Evolutionary conservation across 345 rosid species (phyloP).

Genomic region (Hibiscus syriacus): DNA sequence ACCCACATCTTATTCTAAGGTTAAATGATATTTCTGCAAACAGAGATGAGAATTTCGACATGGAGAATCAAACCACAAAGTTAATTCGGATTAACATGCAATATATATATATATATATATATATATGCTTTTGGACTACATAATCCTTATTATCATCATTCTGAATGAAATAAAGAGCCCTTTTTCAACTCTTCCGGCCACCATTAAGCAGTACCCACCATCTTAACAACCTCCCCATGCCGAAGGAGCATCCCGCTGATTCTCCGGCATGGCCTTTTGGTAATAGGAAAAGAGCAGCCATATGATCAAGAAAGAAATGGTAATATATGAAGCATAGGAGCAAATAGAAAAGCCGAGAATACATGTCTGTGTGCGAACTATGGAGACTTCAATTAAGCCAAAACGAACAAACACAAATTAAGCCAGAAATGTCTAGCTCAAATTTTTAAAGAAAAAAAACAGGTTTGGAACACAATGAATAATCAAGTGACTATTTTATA

Average conservation of each 20-base stretch:
- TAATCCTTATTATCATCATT: not conserved
- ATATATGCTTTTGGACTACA: not conserved
- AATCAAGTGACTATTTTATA: no score
- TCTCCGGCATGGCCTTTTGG: conserved; percentile 26
- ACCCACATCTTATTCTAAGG: no score
- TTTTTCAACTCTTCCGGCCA: not conserved
- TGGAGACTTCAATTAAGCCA: not conserved
- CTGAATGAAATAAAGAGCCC: not conserved
- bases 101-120: no score
- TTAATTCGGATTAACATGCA: no score
- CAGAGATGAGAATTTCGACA: no score
- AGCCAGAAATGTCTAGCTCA: no score
- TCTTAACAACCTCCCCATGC: conserved; percentile 6
- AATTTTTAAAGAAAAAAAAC: no score
- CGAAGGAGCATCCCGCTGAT: conserved; percentile 32
- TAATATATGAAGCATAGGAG: not conserved
- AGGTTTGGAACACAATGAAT: no score
- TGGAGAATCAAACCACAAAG: no score
- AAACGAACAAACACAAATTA: not conserved
- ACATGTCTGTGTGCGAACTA: not conserved
- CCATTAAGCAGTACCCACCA: not conserved
- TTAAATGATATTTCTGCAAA: no score
- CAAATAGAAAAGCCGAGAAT: not conserved
- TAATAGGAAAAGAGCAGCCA: not conserved
- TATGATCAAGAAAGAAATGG: not conserved